These are phyloP conservation scores for Aspergillus sp. DNA, from an alignment of 2,329 filamentous ascomycete species.

Conservation along the genomic window DNA sequence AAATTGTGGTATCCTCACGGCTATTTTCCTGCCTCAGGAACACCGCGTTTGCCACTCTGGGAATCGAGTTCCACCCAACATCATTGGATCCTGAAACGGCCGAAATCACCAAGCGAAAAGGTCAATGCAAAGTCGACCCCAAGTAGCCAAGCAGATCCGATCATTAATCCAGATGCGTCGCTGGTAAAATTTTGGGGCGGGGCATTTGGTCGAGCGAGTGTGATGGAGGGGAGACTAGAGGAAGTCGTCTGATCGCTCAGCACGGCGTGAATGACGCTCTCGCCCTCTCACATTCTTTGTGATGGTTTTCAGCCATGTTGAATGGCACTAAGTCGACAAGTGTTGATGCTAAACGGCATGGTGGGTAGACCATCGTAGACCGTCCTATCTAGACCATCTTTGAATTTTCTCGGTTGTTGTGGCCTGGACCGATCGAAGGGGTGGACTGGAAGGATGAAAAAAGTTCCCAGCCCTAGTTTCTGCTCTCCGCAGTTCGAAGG, in stretches of 20 bases:
- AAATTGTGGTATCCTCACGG: neutral
- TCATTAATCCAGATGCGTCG: neutral
- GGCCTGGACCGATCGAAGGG: neutral
- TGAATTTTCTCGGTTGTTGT: neutral
- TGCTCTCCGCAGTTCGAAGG: neutral
- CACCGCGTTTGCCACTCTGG: neutral
- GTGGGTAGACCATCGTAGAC: neutral
- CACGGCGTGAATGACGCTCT: neutral
- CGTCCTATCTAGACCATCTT: neutral
- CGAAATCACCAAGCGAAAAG: neutral
- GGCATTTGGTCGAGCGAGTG: conserved; percentile 2
- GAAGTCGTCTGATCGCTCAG: conserved; percentile 14
- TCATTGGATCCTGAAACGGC: neutral
- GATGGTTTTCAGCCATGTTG: neutral
- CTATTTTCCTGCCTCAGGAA: neutral
- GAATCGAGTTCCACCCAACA: conserved; percentile 2
- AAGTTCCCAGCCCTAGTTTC: conserved; percentile 6
- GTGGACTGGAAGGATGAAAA: conserved; percentile 5
- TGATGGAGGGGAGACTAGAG: conserved; percentile 7
- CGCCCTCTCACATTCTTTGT: neutral
- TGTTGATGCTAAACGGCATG: neutral
- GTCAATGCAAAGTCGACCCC: neutral
- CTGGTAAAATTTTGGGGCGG: neutral
- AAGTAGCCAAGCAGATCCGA: neutral
- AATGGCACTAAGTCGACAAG: neutral